Conservation (phyloP, 257 asterid species). For the Anisodus acutangulus region DNA sequence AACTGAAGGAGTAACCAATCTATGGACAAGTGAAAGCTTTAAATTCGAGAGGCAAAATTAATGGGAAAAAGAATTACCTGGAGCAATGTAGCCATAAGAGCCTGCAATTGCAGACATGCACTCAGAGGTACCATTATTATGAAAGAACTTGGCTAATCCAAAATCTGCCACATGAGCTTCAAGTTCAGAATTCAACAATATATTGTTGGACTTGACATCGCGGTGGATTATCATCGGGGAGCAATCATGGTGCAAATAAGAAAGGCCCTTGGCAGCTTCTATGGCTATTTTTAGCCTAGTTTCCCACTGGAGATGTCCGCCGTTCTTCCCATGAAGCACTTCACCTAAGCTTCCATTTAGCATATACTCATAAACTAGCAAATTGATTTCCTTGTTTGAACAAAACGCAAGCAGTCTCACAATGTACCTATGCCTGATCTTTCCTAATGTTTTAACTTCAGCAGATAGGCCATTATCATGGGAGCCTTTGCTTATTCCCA, state of each 20-base stretch:
- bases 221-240: constrained; percentile 47
- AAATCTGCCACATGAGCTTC: constrained; percentile 54
- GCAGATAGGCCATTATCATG: constrained; percentile 51
- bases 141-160: constrained; percentile 46
- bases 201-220: constrained; percentile 51
- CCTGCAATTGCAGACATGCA: constrained; percentile 58
- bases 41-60: not conserved
- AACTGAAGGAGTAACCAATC: not conserved
- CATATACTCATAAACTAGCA: constrained; percentile 52
- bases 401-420: constrained; percentile 46
- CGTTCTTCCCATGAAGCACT: constrained; percentile 47
- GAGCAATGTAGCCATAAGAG: constrained; percentile 58
- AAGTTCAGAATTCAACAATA: constrained; percentile 43
- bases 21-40: not conserved
- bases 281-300: constrained; percentile 45
- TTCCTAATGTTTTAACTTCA: constrained; percentile 47
- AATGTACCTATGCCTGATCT: constrained; percentile 48
- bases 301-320: constrained; percentile 44
- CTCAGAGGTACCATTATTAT: constrained; percentile 45
- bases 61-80: constrained; percentile 35
- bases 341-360: constrained; percentile 53
- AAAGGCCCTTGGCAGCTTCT: constrained; percentile 50
- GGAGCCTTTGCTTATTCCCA: constrained; percentile 47
- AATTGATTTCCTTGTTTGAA: constrained; percentile 48
- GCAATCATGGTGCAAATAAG: constrained; percentile 54